Conservation (phyloP, 345 rosid genomes). For the Gossypium arboreum region DNA sequence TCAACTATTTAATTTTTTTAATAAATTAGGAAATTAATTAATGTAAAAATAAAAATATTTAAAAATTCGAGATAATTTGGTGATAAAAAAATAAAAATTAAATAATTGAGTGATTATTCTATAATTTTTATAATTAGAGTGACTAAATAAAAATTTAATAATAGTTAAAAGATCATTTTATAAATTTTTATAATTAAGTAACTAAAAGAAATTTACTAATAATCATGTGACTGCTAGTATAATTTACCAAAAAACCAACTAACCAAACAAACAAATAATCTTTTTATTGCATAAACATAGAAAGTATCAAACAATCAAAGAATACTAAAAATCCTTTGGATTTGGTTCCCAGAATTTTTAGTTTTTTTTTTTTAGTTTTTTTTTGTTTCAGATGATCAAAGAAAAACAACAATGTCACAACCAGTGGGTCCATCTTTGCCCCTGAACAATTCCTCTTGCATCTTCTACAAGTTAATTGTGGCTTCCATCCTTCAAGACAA, state of each 20-base stretch:
- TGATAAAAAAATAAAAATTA: no score
- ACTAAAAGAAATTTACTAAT: no score
- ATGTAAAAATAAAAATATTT: no score
- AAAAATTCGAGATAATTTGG: no score
- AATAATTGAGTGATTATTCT: no score
- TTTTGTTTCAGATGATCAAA: not conserved
- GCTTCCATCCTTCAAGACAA: conserved; percentile 37
- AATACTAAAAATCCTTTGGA: not conserved
- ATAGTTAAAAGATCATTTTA: no score
- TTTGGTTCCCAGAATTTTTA: not conserved
- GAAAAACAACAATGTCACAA: conserved; percentile 4
- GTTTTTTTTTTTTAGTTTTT: not conserved
- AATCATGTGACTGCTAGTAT: no score
- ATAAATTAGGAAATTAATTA: no score
- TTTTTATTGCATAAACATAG: not conserved
- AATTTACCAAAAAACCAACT: no score
- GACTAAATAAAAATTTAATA: no score
- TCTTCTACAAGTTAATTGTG: conserved; percentile 36
- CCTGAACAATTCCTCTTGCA: conserved; percentile 22
- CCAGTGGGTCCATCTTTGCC: conserved; percentile 20
- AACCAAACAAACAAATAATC: not conserved
- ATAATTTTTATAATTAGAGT: rapidly evolving
- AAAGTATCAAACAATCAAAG: not conserved
- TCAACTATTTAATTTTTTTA: no score
- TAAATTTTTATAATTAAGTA: no score